Evolutionary conservation across 768 basidiomycete species (phyloP).

Genomic region (Tremella fuciformis): DNA sequence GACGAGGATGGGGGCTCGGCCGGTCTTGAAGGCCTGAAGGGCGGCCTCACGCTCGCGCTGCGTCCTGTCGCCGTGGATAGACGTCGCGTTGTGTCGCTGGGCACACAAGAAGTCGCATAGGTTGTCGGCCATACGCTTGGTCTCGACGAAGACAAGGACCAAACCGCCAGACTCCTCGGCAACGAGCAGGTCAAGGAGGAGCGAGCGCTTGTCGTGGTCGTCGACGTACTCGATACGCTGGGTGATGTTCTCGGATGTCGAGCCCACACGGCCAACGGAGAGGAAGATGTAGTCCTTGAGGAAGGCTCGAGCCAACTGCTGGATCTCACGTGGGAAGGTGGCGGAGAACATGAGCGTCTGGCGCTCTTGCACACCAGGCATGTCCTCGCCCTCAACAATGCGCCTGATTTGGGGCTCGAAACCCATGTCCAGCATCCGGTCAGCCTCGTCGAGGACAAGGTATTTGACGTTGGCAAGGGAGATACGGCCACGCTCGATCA

Average conservation of each 20-base stretch:
- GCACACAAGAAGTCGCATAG: conserved; percentile 89
- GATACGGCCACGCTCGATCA: conserved; percentile 96
- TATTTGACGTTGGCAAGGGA: conserved; percentile 94
- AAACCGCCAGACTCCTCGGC: conserved; percentile 73
- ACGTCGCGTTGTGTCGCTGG: conserved; percentile 82
- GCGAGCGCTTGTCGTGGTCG: conserved; percentile 92
- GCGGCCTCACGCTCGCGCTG: conserved; percentile 97
- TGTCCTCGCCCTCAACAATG: conserved; percentile 97
- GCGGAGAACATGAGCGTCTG: conserved; percentile 99
- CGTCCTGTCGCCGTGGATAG: conserved; percentile 95
- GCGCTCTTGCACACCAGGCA: conserved; percentile 86
- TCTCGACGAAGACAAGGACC: conserved; percentile 97
- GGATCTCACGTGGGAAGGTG: conserved; percentile 98
- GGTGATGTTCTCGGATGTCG: conserved; percentile 98
- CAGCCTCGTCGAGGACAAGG: conserved; percentile 97
- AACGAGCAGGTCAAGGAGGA: conserved; percentile 86
- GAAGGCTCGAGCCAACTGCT: conserved; percentile 54
- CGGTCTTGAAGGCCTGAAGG: conserved; percentile 89
- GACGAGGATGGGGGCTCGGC: conserved; percentile 91
- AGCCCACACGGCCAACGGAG: conserved; percentile 95
- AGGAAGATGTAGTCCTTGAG: conserved; percentile 89
- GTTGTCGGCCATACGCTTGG: conserved; percentile 98
- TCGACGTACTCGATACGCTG: conserved; percentile 99
- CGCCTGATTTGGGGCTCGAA: conserved; percentile 99
- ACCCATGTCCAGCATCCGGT: conserved; percentile 99